Evolutionary conservation across 176 grass and related monocot species (phyloP).

Genomic region (Stipa capillata): DNA sequence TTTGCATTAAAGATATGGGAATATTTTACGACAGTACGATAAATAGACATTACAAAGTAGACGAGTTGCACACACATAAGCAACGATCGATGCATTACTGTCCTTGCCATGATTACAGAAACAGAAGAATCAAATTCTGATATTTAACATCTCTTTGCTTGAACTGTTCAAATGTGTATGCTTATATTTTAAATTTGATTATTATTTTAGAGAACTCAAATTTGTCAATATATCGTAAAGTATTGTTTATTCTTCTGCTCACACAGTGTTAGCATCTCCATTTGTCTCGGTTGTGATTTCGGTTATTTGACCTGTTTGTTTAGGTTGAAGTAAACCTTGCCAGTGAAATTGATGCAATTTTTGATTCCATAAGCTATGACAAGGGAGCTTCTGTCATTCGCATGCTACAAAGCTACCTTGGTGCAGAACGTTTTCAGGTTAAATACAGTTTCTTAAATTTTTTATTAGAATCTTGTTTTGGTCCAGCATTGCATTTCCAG

Average conservation of each 20-base stretch:
- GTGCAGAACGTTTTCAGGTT: slow-evolving; percentile 73
- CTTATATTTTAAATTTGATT: not conserved
- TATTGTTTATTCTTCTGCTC: not conserved
- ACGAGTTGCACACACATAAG: not conserved
- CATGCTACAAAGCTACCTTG: slow-evolving; percentile 91
- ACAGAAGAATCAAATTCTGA: not conserved
- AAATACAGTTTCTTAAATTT: slow-evolving; percentile 3
- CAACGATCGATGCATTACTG: not conserved
- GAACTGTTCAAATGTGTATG: not conserved
- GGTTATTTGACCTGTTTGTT: not conserved
- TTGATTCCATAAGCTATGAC: slow-evolving; percentile 91
- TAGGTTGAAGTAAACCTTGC: slow-evolving; percentile 79
- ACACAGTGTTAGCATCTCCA: not conserved
- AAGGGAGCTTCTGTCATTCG: slow-evolving; percentile 84
- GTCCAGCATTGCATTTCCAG: not conserved
- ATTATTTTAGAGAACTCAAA: not conserved
- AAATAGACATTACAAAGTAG: not conserved
- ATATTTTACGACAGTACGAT: not conserved
- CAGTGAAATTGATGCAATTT: slow-evolving; percentile 84
- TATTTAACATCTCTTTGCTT: not conserved
- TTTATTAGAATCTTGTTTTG: slow-evolving; percentile 10
- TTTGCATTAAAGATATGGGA: not conserved
- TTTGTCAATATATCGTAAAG: not conserved
- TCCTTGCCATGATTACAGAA: not conserved
- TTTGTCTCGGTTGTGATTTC: not conserved